Conservation (phyloP, 805 yeast species). For the Candida sonorensis region DNA sequence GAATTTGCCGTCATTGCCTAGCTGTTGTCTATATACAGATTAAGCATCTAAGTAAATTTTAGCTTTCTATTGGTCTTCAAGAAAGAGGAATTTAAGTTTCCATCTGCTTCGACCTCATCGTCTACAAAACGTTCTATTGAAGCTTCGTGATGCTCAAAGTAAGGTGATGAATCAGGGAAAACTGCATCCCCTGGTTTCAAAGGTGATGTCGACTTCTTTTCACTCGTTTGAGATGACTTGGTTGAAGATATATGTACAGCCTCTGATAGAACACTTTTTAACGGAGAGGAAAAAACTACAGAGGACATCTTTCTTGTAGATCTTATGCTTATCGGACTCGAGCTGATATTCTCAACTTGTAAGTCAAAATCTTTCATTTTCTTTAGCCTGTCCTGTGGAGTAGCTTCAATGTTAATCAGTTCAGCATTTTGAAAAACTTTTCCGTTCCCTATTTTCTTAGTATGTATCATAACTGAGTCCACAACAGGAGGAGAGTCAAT, state of each 20-base stretch:
- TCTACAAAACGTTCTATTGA: neutral
- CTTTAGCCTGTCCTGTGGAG: too few species aligned
- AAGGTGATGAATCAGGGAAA: conserved; percentile 31
- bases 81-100: neutral
- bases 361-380: too few species aligned
- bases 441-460: too few species aligned
- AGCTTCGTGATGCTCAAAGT: conserved; percentile 16
- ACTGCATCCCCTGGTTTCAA: conserved; percentile 29
- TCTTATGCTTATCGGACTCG: conserved; percentile 1
- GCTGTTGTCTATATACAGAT: conserved; percentile 13
- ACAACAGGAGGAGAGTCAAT: conserved; percentile 7
- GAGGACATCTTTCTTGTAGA: neutral
- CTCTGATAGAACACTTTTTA: neutral
- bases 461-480: too few species aligned
- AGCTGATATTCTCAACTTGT: too few species aligned
- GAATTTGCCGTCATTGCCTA: too few species aligned
- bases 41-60: conserved; percentile 19
- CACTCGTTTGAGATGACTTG: neutral
- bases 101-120: neutral
- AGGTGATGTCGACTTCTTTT: conserved; percentile 18
- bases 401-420: too few species aligned
- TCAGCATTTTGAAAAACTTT: too few species aligned
- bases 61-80: conserved; percentile 15
- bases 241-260: too few species aligned
- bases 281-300: conserved; percentile 7